A percentile compares a stretch with the other conserved stretches of the same genome.
phyloP scores from a whole-genome alignment of 2,329 filamentous ascomycete genomes.

The Botrytis galanthina region DNA sequence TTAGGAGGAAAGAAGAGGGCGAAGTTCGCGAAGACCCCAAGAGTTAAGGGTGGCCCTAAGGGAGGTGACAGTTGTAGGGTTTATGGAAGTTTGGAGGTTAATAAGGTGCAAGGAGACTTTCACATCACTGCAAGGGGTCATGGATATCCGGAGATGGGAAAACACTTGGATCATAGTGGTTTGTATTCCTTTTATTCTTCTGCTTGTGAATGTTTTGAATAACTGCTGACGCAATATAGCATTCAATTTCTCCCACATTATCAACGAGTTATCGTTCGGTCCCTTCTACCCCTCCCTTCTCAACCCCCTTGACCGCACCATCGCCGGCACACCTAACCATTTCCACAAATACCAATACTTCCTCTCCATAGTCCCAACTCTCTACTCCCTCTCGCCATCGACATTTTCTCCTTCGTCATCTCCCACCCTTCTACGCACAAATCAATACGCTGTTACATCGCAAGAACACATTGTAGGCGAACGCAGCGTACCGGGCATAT shows the following conservation, averaged over 20 bases:
- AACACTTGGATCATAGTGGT: constrained; percentile 79
- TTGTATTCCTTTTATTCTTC: constrained; percentile 38
- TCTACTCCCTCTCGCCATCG: constrained; percentile 68
- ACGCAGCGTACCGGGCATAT: constrained; percentile 78
- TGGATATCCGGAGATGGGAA: constrained; percentile 80
- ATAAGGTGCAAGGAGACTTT: constrained; percentile 97
- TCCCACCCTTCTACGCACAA: constrained; percentile 73
- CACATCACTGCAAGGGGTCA: constrained; percentile 95
- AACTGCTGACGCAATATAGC: constrained; percentile 48
- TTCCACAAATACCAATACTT: constrained; percentile 99
- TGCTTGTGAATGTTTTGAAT: not conserved
- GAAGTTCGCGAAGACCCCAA: constrained; percentile 74
- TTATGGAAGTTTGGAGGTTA: constrained; percentile 85
- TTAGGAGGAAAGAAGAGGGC: constrained; percentile 61
- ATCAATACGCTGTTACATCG: constrained; percentile 96
- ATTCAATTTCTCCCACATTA: constrained; percentile 97
- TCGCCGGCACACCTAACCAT: constrained; percentile 69
- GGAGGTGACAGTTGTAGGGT: constrained; percentile 76
- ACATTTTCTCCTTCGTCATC: constrained; percentile 28
- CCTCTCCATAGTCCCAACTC: constrained; percentile 88
- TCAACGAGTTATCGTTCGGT: constrained; percentile 94
- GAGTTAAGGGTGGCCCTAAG: constrained; percentile 42
- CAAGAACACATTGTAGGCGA: constrained; percentile 72
- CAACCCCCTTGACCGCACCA: constrained; percentile 91
- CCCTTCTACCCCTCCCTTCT: constrained; percentile 92